phyloP scores from a whole-genome alignment of 352 stramenopile species.

The Phytophthora idaei region DNA sequence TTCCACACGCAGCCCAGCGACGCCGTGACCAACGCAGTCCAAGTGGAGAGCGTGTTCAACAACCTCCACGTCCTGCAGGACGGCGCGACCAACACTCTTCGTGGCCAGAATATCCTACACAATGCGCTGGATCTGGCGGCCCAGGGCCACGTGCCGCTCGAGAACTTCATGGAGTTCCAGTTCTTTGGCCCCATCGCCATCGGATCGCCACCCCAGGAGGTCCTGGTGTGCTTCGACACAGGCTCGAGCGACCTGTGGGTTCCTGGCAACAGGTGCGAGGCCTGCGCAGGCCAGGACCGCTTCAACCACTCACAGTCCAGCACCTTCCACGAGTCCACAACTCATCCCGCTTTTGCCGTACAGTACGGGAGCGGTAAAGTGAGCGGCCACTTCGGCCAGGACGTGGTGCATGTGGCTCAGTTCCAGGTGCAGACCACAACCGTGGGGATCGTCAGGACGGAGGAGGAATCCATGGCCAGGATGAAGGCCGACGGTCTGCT shows the following conservation, averaged over 20 bases:
- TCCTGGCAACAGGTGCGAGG: constrained; percentile 51
- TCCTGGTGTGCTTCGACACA: constrained; percentile 86
- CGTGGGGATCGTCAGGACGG: constrained; percentile 64
- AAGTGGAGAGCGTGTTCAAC: constrained; percentile 24
- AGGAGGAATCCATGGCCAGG: constrained; percentile 79
- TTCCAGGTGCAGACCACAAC: constrained; percentile 53
- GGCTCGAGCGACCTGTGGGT: constrained; percentile 84
- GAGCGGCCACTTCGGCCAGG: constrained; percentile 60
- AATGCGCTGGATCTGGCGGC: constrained; percentile 36
- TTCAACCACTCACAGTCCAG: constrained; percentile 58
- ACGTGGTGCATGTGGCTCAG: constrained; percentile 56
- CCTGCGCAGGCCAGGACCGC: constrained; percentile 58
- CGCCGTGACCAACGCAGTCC: background rate
- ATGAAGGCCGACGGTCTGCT: constrained; percentile 95
- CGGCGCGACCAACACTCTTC: constrained; percentile 1
- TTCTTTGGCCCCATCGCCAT: constrained; percentile 76
- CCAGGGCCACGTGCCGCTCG: constrained; percentile 56
- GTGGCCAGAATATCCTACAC: constrained; percentile 30
- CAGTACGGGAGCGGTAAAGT: constrained; percentile 82
- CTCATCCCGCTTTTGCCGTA: constrained; percentile 60
- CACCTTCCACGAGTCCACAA: constrained; percentile 45
- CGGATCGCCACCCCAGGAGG: constrained; percentile 68
- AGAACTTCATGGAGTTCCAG: constrained; percentile 88
- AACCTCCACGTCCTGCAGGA: constrained; percentile 28
- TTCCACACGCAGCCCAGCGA: constrained; percentile 41